Conservation (phyloP, 345 rosid species). For the Boechera divaricarpa region DNA sequence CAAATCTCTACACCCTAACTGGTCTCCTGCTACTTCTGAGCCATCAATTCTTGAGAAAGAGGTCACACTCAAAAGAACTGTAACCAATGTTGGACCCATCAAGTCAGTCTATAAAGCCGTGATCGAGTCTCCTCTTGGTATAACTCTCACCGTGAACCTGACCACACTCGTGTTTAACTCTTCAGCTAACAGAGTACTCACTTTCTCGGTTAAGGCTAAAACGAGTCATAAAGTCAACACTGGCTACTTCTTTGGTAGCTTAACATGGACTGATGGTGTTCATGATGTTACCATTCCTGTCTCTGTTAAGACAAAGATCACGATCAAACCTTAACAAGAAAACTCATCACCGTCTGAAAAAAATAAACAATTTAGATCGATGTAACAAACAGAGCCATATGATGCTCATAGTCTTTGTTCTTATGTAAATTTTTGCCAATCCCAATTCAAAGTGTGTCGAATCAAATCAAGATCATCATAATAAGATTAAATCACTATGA, state of each 20-base stretch:
- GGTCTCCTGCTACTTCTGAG: constrained; percentile 51
- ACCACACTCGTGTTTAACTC: constrained; percentile 32
- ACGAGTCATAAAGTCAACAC: constrained; percentile 44
- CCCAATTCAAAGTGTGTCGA: neutral
- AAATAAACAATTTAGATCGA: neutral
- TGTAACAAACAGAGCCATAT: constrained; percentile 6
- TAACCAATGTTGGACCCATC: constrained; percentile 38
- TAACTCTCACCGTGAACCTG: constrained; percentile 32
- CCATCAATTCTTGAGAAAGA: constrained; percentile 32
- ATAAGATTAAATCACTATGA: neutral
- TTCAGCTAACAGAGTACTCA: constrained; percentile 13
- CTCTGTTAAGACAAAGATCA: constrained; percentile 47
- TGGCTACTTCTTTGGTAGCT: constrained; percentile 55
- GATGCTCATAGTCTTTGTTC: neutral
- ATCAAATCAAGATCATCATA: constrained; percentile 5
- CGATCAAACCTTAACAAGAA: constrained; percentile 5
- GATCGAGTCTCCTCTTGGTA: constrained; percentile 37
- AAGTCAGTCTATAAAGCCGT: constrained; percentile 29
- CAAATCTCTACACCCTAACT: constrained; percentile 43
- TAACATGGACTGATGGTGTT: constrained; percentile 51
- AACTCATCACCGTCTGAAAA: too few species aligned
- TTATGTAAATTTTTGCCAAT: neutral
- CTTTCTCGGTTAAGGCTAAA: constrained; percentile 35
- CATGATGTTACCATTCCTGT: constrained; percentile 51
- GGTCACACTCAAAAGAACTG: constrained; percentile 32